phyloP scores from a whole-genome alignment of 257 asterid species.

The Apocynum venetum region DNA sequence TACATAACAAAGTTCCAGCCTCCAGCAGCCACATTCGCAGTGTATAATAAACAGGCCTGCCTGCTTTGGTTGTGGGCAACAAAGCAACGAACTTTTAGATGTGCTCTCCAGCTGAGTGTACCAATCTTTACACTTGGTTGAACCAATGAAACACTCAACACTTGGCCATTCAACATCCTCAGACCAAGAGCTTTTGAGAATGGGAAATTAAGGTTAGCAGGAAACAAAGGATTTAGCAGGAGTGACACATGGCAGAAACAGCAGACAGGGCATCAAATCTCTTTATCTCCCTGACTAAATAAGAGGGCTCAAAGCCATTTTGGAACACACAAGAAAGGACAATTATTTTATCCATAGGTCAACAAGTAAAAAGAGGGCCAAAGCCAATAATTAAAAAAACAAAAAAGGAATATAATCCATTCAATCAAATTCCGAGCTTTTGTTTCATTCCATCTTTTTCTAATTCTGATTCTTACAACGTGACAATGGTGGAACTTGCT shows the following conservation, averaged over 20 bases:
- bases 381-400: background rate
- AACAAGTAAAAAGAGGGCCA: background rate
- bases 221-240: background rate
- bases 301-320: constrained; percentile 9
- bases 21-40: background rate
- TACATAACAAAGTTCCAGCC: background rate
- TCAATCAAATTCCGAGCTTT: constrained; percentile 18
- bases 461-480: constrained; percentile 20
- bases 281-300: background rate
- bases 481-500: constrained; percentile 21
- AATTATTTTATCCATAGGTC: constrained; percentile 11
- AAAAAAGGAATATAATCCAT: constrained; percentile 6
- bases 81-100: constrained; percentile 12
- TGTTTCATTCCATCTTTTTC: constrained; percentile 7
- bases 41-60: background rate
- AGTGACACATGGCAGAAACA: constrained; percentile 15
- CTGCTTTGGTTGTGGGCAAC: background rate
- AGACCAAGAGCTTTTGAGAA: constrained; percentile 10
- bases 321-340: constrained; percentile 20
- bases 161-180: constrained; percentile 38
- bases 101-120: constrained; percentile 49
- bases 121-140: constrained; percentile 17
- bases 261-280: background rate
- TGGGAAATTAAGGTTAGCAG: background rate
- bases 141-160: constrained; percentile 30